Evolutionary conservation across 306 rosid species (phyloP).

Genomic region (Amphicarpaea edgeworthii): DNA sequence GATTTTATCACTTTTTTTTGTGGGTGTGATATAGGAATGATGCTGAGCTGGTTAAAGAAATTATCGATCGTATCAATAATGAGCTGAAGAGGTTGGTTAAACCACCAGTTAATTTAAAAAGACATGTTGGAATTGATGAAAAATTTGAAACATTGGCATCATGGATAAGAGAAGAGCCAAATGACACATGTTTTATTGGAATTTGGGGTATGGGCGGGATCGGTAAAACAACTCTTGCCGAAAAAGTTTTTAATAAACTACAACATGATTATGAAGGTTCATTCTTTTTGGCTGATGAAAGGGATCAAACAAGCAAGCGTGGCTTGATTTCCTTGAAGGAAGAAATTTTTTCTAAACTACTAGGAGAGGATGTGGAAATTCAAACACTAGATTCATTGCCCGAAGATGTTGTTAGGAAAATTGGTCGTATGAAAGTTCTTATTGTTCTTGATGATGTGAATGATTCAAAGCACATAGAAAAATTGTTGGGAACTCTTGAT

Average conservation of each 20-base stretch:
- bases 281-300: background rate
- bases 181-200: background rate
- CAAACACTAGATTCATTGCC: background rate
- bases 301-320: rapidly evolving
- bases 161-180: background rate
- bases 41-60: background rate
- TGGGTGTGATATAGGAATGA: background rate
- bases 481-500: background rate
- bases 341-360: background rate
- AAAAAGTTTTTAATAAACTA: background rate
- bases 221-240: background rate
- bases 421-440: background rate
- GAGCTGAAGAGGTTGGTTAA: background rate
- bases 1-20: background rate
- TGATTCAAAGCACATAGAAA: background rate
- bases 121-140: background rate
- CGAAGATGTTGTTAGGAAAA: background rate
- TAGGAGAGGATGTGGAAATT: background rate
- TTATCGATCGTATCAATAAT: background rate
- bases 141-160: background rate
- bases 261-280: background rate
- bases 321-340: background rate
- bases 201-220: slow-evolving; percentile 2
- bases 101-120: background rate
- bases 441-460: background rate